Evolutionary conservation across 1,139 yeast genomes (phyloP), one percentile per base, ranked within the genome.

Genomic region (Magnusiomyces ingens): DNA sequence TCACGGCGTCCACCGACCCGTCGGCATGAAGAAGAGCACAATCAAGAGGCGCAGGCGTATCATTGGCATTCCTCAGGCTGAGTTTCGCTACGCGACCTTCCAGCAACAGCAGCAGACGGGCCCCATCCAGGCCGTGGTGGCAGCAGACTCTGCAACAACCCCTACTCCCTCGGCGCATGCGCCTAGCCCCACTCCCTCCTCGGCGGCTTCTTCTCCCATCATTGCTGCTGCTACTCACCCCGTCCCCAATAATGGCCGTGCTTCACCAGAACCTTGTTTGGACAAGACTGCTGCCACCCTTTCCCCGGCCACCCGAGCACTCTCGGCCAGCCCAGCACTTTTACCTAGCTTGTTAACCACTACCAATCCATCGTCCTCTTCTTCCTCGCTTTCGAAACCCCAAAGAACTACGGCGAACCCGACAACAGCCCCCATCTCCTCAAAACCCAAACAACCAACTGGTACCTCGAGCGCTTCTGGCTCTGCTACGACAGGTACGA

Each of bases 1-100:
- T 48, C 95, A 87, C 64, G 93, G 93, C 1, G 75, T 77, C 45
- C 91, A 85, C 63, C 75, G 96, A 49, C 96, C 96, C 1, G 82
- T 82, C 17, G 80, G 80, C 56, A 78, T 86, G 86, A 85, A 85
- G 60, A 77, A 85, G 61, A 75, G 78, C 55, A 82, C 86, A 47
- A 85, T 88, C 58, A 85, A 85, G 65, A 77, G 96, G 60, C 75
- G 96, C 54, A 82, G 81, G 62, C 75, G 95, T 19, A 60, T 60
- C 38, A 55, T 61, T 43, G 52, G 48, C 5, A 45, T 48, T 12
- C 48, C 48, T 1, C 53, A 51, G 17, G 49, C 37, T n/a, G 51
- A 54, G 10, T 49, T 52, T 37, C 55, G 53, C 43, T 41, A 18
- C n/a, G 13, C 44, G 6, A 41, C 44, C 3, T 17, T 41, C 17